A percentile compares a stretch with the other conserved stretches of the same genome.
These are phyloP conservation scores for Yamadazyma spencermartinsiae DNA, from an alignment of 1,139 yeast species.

Conservation along the genomic window DNA sequence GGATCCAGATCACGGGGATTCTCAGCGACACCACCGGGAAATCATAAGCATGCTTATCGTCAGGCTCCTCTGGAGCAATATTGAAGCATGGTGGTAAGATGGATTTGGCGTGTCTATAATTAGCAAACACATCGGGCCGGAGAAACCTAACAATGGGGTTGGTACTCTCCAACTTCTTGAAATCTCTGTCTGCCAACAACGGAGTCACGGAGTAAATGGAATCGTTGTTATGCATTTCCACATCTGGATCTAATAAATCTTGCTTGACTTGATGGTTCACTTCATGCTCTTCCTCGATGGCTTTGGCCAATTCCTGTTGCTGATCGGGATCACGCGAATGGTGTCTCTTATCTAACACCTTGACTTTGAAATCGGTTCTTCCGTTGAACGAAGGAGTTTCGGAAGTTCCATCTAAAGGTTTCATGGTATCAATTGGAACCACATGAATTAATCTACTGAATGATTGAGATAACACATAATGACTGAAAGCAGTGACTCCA, in stretches of 20 bases:
- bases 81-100: constrained; percentile 54
- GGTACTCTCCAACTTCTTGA: constrained; percentile 28
- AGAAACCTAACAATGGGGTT: constrained; percentile 49
- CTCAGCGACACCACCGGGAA: constrained; percentile 69
- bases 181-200: constrained; percentile 56
- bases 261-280: constrained; percentile 22
- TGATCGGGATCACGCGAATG: constrained; percentile 16
- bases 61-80: constrained; percentile 28
- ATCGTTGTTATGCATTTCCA: constrained; percentile 15
- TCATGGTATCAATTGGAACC: constrained; percentile 70
- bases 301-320: constrained; percentile 18
- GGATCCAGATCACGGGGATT: constrained; percentile 83
- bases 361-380: constrained; percentile 34
- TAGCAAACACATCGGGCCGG: constrained; percentile 64
- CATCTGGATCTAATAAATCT: constrained; percentile 23
- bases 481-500: constrained; percentile 64
- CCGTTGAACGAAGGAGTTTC: constrained; percentile 56
- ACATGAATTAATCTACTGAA: constrained; percentile 60
- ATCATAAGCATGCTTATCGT: constrained; percentile 52
- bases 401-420: constrained; percentile 66
- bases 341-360: constrained; percentile 27
- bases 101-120: constrained; percentile 54
- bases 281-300: constrained; percentile 16
- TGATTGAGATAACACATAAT: constrained; percentile 58
- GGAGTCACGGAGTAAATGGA: constrained; percentile 29